These are phyloP conservation scores for Aureobasidium sp. DNA, from an alignment of 2,329 filamentous ascomycete species.

Conservation along the genomic window DNA sequence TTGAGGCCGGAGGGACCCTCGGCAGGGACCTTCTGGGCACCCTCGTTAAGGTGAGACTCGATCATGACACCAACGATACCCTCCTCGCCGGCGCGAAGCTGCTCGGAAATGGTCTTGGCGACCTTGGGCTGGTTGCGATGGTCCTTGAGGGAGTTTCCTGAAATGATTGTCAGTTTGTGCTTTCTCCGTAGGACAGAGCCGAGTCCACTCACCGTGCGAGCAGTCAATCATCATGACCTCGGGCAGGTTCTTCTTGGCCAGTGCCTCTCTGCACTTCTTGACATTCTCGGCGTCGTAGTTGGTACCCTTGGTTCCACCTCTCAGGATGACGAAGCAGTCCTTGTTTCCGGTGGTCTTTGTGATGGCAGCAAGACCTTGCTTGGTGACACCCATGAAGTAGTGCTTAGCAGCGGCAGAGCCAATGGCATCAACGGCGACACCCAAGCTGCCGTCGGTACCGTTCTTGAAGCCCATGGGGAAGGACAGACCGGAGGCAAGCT, in stretches of 20 bases:
- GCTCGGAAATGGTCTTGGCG: slow-evolving; percentile 71
- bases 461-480: slow-evolving; percentile 99
- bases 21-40: slow-evolving; percentile 66
- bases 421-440: slow-evolving; percentile 92
- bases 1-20: slow-evolving; percentile 73
- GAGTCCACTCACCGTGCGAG: slow-evolving; percentile 66
- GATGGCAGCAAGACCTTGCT: slow-evolving; percentile 92
- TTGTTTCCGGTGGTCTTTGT: slow-evolving; percentile 90
- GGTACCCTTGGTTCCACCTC: slow-evolving; percentile 83
- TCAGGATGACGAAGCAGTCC: slow-evolving; percentile 93
- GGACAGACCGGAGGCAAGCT: slow-evolving; percentile 87
- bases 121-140: slow-evolving; percentile 97
- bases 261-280: slow-evolving; percentile 66
- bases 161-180: slow-evolving; percentile 18
- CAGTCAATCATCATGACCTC: slow-evolving; percentile 97
- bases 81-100: slow-evolving; percentile 79
- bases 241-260: slow-evolving; percentile 76
- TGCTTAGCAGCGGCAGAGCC: slow-evolving; percentile 73
- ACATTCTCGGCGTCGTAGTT: slow-evolving; percentile 90
- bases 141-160: slow-evolving; percentile 94
- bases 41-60: slow-evolving; percentile 93
- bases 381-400: slow-evolving; percentile 98
- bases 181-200: neutral
- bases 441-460: slow-evolving; percentile 86
- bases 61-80: slow-evolving; percentile 97